Evolutionary conservation across 2,329 filamentous ascomycete species (phyloP).

Genomic region (Pezicula radicicola): DNA sequence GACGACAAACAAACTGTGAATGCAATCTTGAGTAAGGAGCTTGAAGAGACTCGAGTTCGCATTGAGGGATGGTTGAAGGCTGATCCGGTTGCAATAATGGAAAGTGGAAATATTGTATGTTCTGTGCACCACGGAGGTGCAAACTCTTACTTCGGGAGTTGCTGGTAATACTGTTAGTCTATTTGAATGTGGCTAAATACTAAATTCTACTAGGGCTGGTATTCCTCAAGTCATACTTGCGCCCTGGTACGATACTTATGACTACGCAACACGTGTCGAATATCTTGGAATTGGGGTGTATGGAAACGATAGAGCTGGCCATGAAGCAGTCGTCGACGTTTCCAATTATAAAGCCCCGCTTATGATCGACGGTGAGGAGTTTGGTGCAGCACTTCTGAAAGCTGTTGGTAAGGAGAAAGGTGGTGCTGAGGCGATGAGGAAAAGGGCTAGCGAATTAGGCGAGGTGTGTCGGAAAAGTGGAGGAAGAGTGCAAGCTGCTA

Average conservation of each 20-base stretch:
- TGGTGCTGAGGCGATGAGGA: too few species aligned
- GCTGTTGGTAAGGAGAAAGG: background rate
- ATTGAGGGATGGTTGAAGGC: conserved; percentile 7
- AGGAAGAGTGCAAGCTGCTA: too few species aligned
- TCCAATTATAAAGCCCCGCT: background rate
- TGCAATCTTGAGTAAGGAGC: conserved; percentile 6
- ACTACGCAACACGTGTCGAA: conserved; percentile 38
- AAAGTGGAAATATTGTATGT: conserved; percentile 28
- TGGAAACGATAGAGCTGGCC: conserved; percentile 32
- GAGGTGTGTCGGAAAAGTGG: too few species aligned
- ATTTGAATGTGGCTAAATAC: background rate
- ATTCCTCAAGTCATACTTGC: conserved; percentile 42
- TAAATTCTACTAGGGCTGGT: conserved; percentile 30
- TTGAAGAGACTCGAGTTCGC: background rate
- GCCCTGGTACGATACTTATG: conserved; percentile 41
- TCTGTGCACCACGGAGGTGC: conserved; percentile 36
- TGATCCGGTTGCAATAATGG: conserved; percentile 22
- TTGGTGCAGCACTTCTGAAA: background rate
- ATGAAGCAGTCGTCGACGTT: conserved; percentile 23
- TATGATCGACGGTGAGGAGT: background rate
- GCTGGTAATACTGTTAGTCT: conserved; percentile 28
- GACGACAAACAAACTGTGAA: background rate
- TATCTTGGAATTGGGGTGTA: conserved; percentile 37
- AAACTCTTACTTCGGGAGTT: conserved; percentile 37
- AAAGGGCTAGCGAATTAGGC: too few species aligned